phyloP scores from a whole-genome alignment of 371 early-diverging fungal species.

The Nematocida ausubeli region DNA sequence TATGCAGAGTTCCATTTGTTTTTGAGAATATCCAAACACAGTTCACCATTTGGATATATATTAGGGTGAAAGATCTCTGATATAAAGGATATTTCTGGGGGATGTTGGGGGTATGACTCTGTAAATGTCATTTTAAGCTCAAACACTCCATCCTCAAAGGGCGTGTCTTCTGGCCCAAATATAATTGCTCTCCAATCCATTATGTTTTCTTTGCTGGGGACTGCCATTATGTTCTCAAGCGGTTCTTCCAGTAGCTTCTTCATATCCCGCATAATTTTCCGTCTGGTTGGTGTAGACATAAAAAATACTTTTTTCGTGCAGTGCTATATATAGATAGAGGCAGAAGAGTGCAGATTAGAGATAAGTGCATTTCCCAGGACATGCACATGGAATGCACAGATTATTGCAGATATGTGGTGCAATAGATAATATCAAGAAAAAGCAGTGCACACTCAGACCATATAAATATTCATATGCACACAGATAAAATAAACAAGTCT shows the following conservation, averaged over 20 bases:
- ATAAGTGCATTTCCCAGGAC: too few species aligned
- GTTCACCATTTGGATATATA: slow-evolving; percentile 92
- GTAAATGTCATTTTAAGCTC: slow-evolving; percentile 87
- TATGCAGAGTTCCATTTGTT: slow-evolving; percentile 86
- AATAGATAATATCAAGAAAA: too few species aligned
- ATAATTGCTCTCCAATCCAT: slow-evolving; percentile 92
- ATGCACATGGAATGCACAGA: too few species aligned
- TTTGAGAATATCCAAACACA: slow-evolving; percentile 94
- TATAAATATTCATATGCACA: too few species aligned
- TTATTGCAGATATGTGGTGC: too few species aligned
- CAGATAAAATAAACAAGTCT: too few species aligned
- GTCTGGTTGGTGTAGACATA: slow-evolving; percentile 72
- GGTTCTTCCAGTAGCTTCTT: slow-evolving; percentile 87
- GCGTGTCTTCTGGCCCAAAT: slow-evolving; percentile 90
- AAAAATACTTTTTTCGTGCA: slow-evolving; percentile 46
- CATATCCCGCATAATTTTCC: slow-evolving; percentile 77
- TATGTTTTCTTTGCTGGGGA: slow-evolving; percentile 64
- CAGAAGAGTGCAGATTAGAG: too few species aligned
- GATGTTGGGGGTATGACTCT: slow-evolving; percentile 93
- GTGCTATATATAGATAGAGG: too few species aligned
- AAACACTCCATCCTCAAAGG: slow-evolving; percentile 97
- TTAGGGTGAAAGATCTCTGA: slow-evolving; percentile 97
- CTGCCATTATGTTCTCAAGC: slow-evolving; percentile 66
- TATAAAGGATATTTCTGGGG: slow-evolving; percentile 89
- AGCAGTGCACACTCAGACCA: too few species aligned